Percentiles rank a stretch among this genome's conserved stretches.
Conservation (phyloP, 1,139 yeast genomes). For the Pichia sp. region DNA sequence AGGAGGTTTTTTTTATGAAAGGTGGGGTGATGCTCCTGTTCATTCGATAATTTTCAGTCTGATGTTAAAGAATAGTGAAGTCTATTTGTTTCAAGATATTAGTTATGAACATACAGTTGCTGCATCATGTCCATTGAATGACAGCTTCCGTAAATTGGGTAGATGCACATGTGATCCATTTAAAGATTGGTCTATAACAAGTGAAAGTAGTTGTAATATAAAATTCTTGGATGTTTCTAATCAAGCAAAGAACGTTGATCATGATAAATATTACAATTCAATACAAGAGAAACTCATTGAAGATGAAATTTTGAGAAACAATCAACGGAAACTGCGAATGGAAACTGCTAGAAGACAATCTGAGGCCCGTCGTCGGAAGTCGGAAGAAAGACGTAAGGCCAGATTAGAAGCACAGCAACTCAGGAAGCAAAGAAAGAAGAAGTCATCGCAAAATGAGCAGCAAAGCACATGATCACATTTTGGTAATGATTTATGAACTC, state of each 20-base stretch:
- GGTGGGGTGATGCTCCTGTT: slow-evolving; percentile 64
- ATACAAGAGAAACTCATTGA: slow-evolving; percentile 6
- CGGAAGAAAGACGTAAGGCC: slow-evolving; percentile 18
- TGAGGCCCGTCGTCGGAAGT: slow-evolving; percentile 18
- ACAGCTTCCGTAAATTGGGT: slow-evolving; percentile 32
- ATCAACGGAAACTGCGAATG: slow-evolving; percentile 14
- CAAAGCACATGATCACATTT: too few species aligned
- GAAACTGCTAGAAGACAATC: slow-evolving; percentile 19
- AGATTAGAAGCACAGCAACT: slow-evolving; percentile 4
- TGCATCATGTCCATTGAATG: slow-evolving; percentile 46
- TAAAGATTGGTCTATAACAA: slow-evolving; percentile 31
- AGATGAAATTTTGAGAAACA: slow-evolving; percentile 8
- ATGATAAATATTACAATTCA: not conserved
- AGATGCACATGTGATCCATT: slow-evolving; percentile 43
- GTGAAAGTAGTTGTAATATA: slow-evolving; percentile 23
- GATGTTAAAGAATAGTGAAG: slow-evolving; percentile 35
- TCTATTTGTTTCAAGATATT: slow-evolving; percentile 49
- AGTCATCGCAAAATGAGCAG: not conserved
- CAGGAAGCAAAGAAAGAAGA: not conserved
- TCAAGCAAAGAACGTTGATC: not conserved
- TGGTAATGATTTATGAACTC: too few species aligned
- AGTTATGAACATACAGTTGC: slow-evolving; percentile 52
- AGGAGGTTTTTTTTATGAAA: slow-evolving; percentile 55
- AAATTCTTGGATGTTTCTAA: slow-evolving; percentile 17
- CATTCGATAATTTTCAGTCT: slow-evolving; percentile 52